These are phyloP conservation scores for Corylus americana DNA, from an alignment of 306 rosid genomes.

Conservation along the genomic window DNA sequence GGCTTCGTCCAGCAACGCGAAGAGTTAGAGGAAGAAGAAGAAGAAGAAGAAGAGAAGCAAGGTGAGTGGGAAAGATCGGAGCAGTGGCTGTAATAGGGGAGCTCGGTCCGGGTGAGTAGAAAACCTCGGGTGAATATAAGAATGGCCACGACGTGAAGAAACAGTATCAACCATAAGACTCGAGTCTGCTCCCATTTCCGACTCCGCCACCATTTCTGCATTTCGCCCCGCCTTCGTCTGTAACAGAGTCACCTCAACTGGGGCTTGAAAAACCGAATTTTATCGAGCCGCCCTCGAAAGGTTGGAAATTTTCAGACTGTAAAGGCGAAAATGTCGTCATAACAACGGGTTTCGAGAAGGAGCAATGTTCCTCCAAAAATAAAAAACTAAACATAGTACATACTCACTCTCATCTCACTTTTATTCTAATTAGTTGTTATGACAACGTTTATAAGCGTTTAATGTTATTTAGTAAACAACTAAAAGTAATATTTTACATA, in stretches of 20 bases:
- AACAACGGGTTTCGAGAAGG: not conserved
- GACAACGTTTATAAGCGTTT: no score
- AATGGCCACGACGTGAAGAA: slow-evolving; percentile 61
- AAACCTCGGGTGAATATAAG: slow-evolving; percentile 78
- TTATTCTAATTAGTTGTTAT: no score
- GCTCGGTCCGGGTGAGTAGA: slow-evolving; percentile 91
- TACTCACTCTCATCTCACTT: no score
- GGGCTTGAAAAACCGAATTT: not conserved
- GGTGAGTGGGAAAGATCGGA: slow-evolving; percentile 65
- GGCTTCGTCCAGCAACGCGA: slow-evolving; percentile 77
- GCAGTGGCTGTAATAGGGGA: slow-evolving; percentile 73
- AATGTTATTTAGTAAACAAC: no score
- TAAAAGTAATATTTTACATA: no score
- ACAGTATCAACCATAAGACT: slow-evolving; percentile 62
- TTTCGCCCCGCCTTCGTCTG: not conserved
- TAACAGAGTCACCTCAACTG: not conserved
- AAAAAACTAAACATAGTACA: no score
- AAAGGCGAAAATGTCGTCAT: not conserved
- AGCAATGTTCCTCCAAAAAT: no score
- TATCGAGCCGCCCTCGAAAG: not conserved
- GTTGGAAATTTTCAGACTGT: not conserved
- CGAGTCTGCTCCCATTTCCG: slow-evolving; percentile 50
- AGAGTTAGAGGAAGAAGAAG: slow-evolving; percentile 8
- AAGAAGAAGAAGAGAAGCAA: slow-evolving; percentile 42
- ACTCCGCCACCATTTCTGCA: slow-evolving; percentile 31